Conservation (phyloP, 805 yeast genomes). For the Metschnikowia peoriensis region DNA sequence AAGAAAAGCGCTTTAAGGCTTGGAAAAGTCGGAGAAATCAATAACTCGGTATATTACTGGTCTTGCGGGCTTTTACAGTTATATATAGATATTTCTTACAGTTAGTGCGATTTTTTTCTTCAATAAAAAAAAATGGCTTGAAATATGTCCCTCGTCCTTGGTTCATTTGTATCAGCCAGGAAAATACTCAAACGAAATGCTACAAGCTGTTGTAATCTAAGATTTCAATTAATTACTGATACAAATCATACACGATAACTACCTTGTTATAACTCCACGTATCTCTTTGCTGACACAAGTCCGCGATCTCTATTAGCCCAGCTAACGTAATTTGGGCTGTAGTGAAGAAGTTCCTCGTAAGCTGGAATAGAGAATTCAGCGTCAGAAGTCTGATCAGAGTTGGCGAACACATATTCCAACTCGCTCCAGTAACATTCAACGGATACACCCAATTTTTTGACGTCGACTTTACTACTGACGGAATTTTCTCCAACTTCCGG, state of each 20-base stretch:
- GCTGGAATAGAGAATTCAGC: slow-evolving; percentile 51
- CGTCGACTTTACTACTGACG: slow-evolving; percentile 19
- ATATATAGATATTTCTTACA: too few relatives aligned
- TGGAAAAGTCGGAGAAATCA: neutral
- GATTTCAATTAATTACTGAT: neutral
- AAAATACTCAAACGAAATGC: too few relatives aligned
- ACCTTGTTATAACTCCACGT: slow-evolving; percentile 34
- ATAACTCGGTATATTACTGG: too few relatives aligned
- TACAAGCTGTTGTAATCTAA: too few relatives aligned
- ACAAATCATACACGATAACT: neutral
- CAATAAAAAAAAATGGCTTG: too few relatives aligned
- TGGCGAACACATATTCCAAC: slow-evolving; percentile 24
- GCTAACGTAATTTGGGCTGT: slow-evolving; percentile 61
- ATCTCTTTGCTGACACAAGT: slow-evolving; percentile 55
- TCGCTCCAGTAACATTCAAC: slow-evolving; percentile 82
- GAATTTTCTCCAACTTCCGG: slow-evolving; percentile 53
- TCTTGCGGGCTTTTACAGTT: too few relatives aligned
- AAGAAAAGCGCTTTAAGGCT: too few relatives aligned
- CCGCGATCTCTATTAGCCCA: slow-evolving; percentile 71
- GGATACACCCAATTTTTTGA: slow-evolving; percentile 49
- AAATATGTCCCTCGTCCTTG: too few relatives aligned
- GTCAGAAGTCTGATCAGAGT: slow-evolving; percentile 34
- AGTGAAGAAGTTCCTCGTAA: slow-evolving; percentile 64
- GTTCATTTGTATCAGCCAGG: too few relatives aligned
- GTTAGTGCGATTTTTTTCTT: too few relatives aligned